A percentile compares a stretch with the other conserved stretches of the same genome.
Evolutionary conservation across 2,329 filamentous ascomycete genomes (phyloP).

Genomic region (Leptographium galeiforme): DNA sequence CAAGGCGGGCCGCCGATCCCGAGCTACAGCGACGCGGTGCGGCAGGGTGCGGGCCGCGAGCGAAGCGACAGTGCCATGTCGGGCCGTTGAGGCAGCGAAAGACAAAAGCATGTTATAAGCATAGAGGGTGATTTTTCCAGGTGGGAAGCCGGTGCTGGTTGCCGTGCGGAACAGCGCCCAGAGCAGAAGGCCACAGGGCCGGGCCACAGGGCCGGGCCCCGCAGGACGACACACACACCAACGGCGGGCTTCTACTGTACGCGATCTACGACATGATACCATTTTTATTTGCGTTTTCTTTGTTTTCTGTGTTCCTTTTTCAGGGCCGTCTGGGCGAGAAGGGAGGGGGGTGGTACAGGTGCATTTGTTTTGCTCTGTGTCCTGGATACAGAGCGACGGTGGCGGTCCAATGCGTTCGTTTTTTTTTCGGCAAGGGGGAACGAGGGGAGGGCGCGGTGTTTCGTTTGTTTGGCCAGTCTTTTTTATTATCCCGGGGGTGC

Average conservation of each 20-base stretch:
- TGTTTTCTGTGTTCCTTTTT: neutral
- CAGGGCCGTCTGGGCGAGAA: neutral
- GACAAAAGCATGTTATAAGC: neutral
- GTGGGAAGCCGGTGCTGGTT: neutral
- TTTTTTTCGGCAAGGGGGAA: neutral
- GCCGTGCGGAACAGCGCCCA: neutral
- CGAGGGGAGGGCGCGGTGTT: neutral
- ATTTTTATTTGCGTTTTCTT: constrained; percentile 4
- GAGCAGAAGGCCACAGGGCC: neutral
- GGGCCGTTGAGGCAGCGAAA: neutral
- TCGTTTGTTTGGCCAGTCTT: neutral
- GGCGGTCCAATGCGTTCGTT: neutral
- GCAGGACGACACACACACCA: neutral
- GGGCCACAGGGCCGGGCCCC: neutral
- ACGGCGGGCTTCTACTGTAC: neutral
- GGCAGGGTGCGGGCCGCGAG: constrained; percentile 34
- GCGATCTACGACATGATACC: constrained; percentile 13
- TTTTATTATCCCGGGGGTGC: neutral
- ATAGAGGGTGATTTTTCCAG: neutral
- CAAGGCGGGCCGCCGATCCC: constrained; percentile 53
- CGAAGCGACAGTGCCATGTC: constrained; percentile 26
- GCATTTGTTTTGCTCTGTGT: neutral
- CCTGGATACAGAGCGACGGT: too few species aligned
- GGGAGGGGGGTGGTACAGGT: neutral
- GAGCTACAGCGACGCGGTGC: constrained; percentile 66